Evolutionary conservation across 2,329 filamentous ascomycete species (phyloP).

Genomic region (Ophiocordyceps camponoti-floridani): DNA sequence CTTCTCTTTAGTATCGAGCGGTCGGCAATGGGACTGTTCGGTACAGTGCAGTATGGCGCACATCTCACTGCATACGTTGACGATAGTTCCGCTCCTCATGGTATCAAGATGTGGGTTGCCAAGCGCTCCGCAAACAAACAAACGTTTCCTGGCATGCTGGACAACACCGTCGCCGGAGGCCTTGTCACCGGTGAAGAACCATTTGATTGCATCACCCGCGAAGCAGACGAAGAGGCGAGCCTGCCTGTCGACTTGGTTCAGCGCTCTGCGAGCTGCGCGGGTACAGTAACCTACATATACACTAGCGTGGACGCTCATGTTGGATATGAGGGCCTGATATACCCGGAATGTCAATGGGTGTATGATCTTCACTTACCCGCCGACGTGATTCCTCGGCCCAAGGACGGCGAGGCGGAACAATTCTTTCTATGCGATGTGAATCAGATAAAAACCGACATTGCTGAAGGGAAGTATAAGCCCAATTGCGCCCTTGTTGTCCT

Average conservation of each 20-base stretch:
- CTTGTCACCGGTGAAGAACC: constrained; percentile 67
- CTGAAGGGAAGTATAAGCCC: constrained; percentile 67
- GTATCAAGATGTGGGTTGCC: constrained; percentile 71
- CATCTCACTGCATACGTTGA: constrained; percentile 62
- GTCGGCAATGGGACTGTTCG: constrained; percentile 56
- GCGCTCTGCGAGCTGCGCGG: constrained; percentile 35
- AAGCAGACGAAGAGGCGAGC: constrained; percentile 78
- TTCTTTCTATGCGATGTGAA: constrained; percentile 65
- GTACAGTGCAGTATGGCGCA: constrained; percentile 60
- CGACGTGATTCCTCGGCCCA: constrained; percentile 52
- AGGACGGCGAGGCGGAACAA: constrained; percentile 76
- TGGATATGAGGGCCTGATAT: constrained; percentile 65
- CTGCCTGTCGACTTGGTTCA: constrained; percentile 55
- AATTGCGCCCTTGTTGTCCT: constrained; percentile 75
- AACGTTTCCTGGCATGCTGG: constrained; percentile 81
- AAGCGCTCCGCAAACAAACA: constrained; percentile 59
- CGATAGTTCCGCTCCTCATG: constrained; percentile 20
- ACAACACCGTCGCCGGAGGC: constrained; percentile 76
- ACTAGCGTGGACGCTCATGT: constrained; percentile 59
- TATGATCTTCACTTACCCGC: constrained; percentile 69
- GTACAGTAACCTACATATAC: constrained; percentile 72
- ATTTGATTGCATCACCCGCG: constrained; percentile 67
- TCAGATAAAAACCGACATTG: constrained; percentile 55
- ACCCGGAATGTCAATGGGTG: constrained; percentile 82
- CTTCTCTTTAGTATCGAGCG: constrained; percentile 62